Base-by-base conservation (phyloP, 176 grass and related monocot species). In the Hordeum marinum region DNA sequence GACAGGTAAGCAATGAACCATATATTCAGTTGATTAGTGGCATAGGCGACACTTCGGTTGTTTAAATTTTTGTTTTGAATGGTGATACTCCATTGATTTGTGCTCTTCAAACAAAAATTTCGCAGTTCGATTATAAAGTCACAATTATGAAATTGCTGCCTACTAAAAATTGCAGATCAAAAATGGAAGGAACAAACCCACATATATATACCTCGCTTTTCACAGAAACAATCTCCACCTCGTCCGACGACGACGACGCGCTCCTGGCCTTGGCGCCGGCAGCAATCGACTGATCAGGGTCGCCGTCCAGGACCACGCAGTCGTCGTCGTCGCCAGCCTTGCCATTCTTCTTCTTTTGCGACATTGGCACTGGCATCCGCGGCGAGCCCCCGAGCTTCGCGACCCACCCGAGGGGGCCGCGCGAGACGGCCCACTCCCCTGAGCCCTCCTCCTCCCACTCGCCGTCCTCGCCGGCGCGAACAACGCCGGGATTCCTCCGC, bases 201-300 rank as follows among this genome's bases (percentile, higher is more conserved):
- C 11, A 45, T 35, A n/a, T 23, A 61, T 24, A 45, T 89, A 98
- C 96, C 85, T 70, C 79, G 65, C 96, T 93, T 83, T 95, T 98
- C 80, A 91, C 88, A 1, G 85, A 93, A 17, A 98, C 89, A 43
- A 98, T 91, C 70, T 87, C 80, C 76, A 95, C 50, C 54, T 95
- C 95, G 85, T 92, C 93, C 93, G 0, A 85, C 91, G n/a, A n/a
- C 3, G 77, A 46, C 43, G 43, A 46, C 25, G 34, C 26, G 77
- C 60, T 92, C 90, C 50, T 48, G 32, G 54, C 83, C 52, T 68
- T 55, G 70, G 82, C 84, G 2, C 74, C 70, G 9, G 71, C 70
- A 57, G 75, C 62, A 26, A 72, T 80, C 17, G 23, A 63, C 46
- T 85, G 86, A 63, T 94, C 85, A 63, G 95, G 92, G 76, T 91